Evolutionary conservation across 164 flowering plant species (phyloP), one percentile per base, ranked within the genome.

Genomic region (Dillenia turbinata): DNA sequence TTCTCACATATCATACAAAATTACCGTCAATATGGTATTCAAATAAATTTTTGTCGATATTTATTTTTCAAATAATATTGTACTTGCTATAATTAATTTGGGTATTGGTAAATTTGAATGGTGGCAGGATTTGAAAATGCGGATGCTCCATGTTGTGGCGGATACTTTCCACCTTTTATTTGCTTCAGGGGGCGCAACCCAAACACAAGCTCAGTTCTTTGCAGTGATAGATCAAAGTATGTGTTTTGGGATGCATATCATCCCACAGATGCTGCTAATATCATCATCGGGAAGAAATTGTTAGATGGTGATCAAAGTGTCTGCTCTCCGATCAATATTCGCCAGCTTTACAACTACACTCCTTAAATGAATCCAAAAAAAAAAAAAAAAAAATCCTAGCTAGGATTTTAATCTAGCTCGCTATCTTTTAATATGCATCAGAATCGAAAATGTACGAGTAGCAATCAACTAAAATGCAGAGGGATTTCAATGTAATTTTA

Each of bases 191-290:
- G 73, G 15, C 43, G 22, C 6, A 60, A 70, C 44, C 45, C 26
- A 26, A 75, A 63, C 51, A 59, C 61, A 26, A 78, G 75, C 61
- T 73, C 83, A 2, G 46, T 10, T 11, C 43, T 80, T 47, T 87
- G 92, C 49, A 54, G 66, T 14, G 85, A 83, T 53, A 68, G 88
- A 60, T 79, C 84, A 12, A 85, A 83, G 74, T 83, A 80, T 24
- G 81, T 84, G 68, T 84, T 86, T 73, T 86, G 92, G 92, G 89
- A 84, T 65, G 78, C 86, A 40, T 79, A 77, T 59, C 89, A 83
- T 55, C 89, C 89, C 7, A 83, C 85, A 6, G 87, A 83, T 65
- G 87, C 87, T 52, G 75, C 76, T 14, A 82, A 84, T 65, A n/a
- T 62, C 13, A 66, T 83, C 47, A 65, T 83, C 53, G 80, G 86